Conservation (phyloP, 306 rosid genomes). For the Rosa persica region DNA sequence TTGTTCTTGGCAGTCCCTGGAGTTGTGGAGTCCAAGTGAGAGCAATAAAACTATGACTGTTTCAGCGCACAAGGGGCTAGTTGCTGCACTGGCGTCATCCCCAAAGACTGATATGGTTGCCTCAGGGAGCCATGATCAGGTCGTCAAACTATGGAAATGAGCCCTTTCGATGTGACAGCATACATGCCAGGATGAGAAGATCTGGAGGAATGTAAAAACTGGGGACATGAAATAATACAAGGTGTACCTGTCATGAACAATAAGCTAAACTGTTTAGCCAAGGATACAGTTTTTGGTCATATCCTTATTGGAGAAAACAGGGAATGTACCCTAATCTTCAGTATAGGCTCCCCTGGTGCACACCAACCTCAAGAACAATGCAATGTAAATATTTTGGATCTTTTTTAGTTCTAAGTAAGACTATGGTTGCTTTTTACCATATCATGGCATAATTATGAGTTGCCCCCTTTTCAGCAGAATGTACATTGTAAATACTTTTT, state of each 20-base stretch:
- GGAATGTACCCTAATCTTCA: background rate
- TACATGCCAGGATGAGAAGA: background rate
- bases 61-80: slow-evolving; percentile 50
- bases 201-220: background rate
- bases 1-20: slow-evolving; percentile 42
- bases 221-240: background rate
- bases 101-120: slow-evolving; percentile 44
- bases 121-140: slow-evolving; percentile 57
- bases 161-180: background rate
- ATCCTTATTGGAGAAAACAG: background rate
- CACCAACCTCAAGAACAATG: background rate
- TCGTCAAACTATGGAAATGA: slow-evolving; percentile 65
- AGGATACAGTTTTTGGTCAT: background rate
- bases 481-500: background rate
- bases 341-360: background rate
- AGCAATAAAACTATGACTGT: slow-evolving; percentile 26
- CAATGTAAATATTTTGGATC: background rate
- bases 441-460: background rate
- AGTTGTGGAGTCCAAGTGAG: slow-evolving; percentile 49
- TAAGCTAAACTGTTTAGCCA: background rate
- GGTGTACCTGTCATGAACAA: background rate
- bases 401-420: background rate
- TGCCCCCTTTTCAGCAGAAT: background rate
- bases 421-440: background rate
- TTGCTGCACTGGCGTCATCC: slow-evolving; percentile 47